Evolutionary conservation across 176 grass and related monocot genomes (phyloP), one percentile per base, ranked within the genome.

Genomic region (Dendrocalamus sinicus): DNA sequence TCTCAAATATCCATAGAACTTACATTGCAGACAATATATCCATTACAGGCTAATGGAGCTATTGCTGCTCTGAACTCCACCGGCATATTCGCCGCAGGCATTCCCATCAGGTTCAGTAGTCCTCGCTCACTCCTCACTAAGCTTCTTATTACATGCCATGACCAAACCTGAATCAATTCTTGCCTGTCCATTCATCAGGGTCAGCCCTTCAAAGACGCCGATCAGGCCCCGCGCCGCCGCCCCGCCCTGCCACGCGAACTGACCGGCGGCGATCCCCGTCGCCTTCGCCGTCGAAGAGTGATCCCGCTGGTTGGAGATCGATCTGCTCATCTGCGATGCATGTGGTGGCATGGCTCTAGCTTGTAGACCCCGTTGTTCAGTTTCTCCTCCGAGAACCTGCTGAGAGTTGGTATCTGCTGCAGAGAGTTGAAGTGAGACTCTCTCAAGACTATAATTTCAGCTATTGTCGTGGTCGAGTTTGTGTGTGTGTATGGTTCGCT

Each of bases 131-230:
- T 40, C 28, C 28, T 37, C 14, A 32, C 13, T 24, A 9, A 61
- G 22, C 58, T 61, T 61, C 3, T 59, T 59, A 3, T 10, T 73
- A 26, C 70, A 51, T 9, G 24, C 8, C 72, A 74, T 52, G 3
- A 53, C 26, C 47, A 74, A 53, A 26, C 44, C 58, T 61, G 22
- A 24, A 61, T n/a, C 55, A 22, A n/a, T 46, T 23, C 3, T 19
- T 75, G 26, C 16, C 10, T 22, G 50, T 55, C 28, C 8, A 53
- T 52, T 23, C 58, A 26, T 45, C 55, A 87, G 85, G 77, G 72
- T 88, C 17, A 83, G 86, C 54, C 79, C 86, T 76, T 83, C 86
- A 9, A 88, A 88, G 79, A 88, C 85, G 50, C 85, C 85, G 26
- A 60, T 87, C 47, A 87, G 57, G 61, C 9, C 39, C 39, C 1